phyloP scores from a whole-genome alignment of 768 basidiomycete species.

The Gymnopilus junonius region DNA sequence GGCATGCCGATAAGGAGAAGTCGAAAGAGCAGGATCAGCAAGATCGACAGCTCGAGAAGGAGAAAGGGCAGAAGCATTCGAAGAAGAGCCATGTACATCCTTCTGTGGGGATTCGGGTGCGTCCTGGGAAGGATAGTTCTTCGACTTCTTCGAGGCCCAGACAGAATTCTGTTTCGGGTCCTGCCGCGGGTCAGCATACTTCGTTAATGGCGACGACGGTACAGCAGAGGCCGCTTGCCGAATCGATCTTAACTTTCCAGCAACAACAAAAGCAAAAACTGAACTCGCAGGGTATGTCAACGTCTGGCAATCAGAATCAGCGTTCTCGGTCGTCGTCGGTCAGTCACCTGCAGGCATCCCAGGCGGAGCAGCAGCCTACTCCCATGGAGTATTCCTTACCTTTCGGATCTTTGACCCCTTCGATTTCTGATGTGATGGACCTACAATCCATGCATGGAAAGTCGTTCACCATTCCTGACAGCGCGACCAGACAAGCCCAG shows the following conservation, averaged over 20 bases:
- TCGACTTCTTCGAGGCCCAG: slow-evolving; percentile 3
- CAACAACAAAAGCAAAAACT: slow-evolving; percentile 18
- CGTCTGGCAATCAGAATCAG: slow-evolving; percentile 6
- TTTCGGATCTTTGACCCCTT: slow-evolving; percentile 2
- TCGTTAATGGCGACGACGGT: slow-evolving; percentile 16
- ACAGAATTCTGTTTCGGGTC: slow-evolving; percentile 6
- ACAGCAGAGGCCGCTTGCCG: slow-evolving; percentile 7
- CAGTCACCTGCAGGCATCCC: slow-evolving; percentile 16
- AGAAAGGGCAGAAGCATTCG: slow-evolving; percentile 38
- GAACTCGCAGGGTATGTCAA: not conserved
- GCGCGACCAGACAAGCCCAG: slow-evolving; percentile 14
- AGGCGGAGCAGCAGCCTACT: slow-evolving; percentile 6
- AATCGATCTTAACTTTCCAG: slow-evolving; percentile 18
- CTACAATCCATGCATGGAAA: slow-evolving; percentile 7
- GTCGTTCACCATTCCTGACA: slow-evolving; percentile 10
- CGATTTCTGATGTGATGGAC: slow-evolving; percentile 2
- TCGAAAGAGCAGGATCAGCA: slow-evolving; percentile 17
- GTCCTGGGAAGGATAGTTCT: slow-evolving; percentile 37
- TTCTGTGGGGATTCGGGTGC: slow-evolving; percentile 49
- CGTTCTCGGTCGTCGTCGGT: slow-evolving; percentile 33
- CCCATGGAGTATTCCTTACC: not conserved
- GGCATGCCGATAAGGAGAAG: slow-evolving; percentile 16
- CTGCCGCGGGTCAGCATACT: slow-evolving; percentile 2
- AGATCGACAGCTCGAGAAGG: slow-evolving; percentile 22
- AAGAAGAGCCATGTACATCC: slow-evolving; percentile 47